Percentiles rank a stretch among this genome's conserved stretches.
phyloP scores from a whole-genome alignment of 345 rosid genomes.

The Kandelia obovata region DNA sequence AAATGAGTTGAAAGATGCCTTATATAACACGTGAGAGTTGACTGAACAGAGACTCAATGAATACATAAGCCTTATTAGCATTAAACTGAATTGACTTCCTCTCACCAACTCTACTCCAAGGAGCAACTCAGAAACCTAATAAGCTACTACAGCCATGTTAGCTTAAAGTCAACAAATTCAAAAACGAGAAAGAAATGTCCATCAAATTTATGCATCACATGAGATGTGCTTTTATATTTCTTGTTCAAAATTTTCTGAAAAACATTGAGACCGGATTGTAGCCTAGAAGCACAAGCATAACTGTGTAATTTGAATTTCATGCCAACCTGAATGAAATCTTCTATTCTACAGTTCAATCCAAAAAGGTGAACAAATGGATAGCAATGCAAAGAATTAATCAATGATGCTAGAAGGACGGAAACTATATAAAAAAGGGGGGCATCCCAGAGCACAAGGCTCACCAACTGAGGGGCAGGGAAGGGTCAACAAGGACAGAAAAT shows the following conservation, averaged over 20 bases:
- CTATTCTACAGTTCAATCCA: not conserved
- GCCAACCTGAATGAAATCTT: not conserved
- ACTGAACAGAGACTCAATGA: not conserved
- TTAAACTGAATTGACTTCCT: too few relatives aligned
- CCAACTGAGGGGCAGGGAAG: not conserved
- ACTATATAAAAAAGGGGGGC: not conserved
- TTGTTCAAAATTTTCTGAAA: too few relatives aligned
- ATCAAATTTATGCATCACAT: not conserved
- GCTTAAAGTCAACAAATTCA: not conserved
- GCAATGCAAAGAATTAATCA: not conserved
- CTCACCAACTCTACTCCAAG: too few relatives aligned
- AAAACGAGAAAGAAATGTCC: not conserved
- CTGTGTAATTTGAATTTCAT: not conserved
- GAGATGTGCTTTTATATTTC: too few relatives aligned
- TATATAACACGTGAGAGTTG: not conserved
- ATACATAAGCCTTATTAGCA: too few relatives aligned
- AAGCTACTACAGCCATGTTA: not conserved
- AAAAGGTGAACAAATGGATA: not conserved
- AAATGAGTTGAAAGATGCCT: conserved; percentile 15
- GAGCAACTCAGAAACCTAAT: too few relatives aligned
- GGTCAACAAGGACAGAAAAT: not conserved
- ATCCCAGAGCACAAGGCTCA: not conserved
- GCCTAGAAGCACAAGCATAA: too few relatives aligned
- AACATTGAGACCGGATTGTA: too few relatives aligned
- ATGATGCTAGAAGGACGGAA: not conserved